Percentiles rank a stretch among this genome's conserved stretches.
These are phyloP conservation scores for Solanum virginianum DNA, from an alignment of 257 asterid species.

Conservation along the genomic window DNA sequence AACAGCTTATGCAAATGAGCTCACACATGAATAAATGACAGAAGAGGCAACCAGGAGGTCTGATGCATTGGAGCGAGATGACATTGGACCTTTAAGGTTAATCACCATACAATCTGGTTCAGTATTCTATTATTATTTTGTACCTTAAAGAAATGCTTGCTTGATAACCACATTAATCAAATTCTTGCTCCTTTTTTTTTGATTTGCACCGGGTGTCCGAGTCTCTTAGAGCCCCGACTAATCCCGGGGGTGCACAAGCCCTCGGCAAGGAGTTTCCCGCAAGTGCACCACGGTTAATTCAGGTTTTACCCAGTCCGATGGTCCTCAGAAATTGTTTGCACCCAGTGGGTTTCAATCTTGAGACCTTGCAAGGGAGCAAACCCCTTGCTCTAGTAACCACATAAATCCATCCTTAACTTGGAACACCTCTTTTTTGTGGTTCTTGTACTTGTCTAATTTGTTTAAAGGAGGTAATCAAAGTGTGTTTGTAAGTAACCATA, in stretches of 20 bases:
- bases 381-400: neutral
- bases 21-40: conserved; percentile 15
- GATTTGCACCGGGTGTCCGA: too few relatives aligned
- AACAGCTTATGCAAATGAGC: neutral
- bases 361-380: too few relatives aligned
- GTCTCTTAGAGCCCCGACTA: too few relatives aligned
- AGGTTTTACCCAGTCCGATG: too few relatives aligned
- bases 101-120: neutral
- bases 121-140: neutral
- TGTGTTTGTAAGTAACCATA: neutral
- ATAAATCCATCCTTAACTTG: neutral
- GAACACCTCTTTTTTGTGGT: neutral
- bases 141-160: neutral
- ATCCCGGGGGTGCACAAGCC: too few relatives aligned
- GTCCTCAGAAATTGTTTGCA: too few relatives aligned
- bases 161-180: too few relatives aligned
- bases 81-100: conserved; percentile 53
- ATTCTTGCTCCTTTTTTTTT: neutral
- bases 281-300: too few relatives aligned
- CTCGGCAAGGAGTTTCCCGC: too few relatives aligned
- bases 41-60: conserved; percentile 87
- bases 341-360: too few relatives aligned
- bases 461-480: neutral
- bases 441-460: neutral
- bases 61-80: conserved; percentile 66